Conservation (phyloP, 2,329 filamentous ascomycete genomes). For the Chrysoporthe deuterocubensis region DNA sequence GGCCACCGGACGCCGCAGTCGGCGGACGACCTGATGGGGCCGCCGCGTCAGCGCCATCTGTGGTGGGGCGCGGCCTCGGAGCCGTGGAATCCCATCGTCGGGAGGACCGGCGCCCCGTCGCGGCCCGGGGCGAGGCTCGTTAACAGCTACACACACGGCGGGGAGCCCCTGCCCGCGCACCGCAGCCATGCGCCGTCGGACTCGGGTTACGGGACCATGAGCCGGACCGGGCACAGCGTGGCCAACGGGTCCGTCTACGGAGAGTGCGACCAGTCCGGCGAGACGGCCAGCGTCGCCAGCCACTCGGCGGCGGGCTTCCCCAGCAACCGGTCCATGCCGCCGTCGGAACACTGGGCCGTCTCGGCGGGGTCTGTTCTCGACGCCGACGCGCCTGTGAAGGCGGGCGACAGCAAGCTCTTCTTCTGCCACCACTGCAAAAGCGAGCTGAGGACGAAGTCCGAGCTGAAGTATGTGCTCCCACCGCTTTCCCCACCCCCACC, state of each 20-base stretch:
- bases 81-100: slow-evolving; percentile 26
- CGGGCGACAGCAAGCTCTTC: slow-evolving; percentile 31
- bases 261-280: slow-evolving; percentile 45
- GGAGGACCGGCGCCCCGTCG: background rate
- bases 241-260: slow-evolving; percentile 49
- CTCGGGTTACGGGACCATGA: slow-evolving; percentile 50
- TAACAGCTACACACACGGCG: background rate
- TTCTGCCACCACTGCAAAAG: slow-evolving; percentile 47
- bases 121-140: slow-evolving; percentile 7
- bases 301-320: slow-evolving; percentile 41
- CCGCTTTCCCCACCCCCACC: background rate
- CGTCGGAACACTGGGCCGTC: slow-evolving; percentile 17
- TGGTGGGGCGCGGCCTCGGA: slow-evolving; percentile 10
- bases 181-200: slow-evolving; percentile 33
- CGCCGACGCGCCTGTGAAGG: background rate
- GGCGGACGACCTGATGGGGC: slow-evolving; percentile 13
- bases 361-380: background rate
- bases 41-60: slow-evolving; percentile 6
- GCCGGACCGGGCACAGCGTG: slow-evolving; percentile 47
- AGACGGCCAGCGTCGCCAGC: slow-evolving; percentile 45
- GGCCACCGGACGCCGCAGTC: slow-evolving; percentile 9
- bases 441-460: slow-evolving; percentile 55
- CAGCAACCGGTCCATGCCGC: slow-evolving; percentile 21
- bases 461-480: slow-evolving; percentile 53
- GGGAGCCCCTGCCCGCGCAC: slow-evolving; percentile 14